Evolutionary conservation across 352 stramenopile genomes (phyloP), one percentile per base, ranked within the genome.

Genomic region (Lagenidium sp.): DNA sequence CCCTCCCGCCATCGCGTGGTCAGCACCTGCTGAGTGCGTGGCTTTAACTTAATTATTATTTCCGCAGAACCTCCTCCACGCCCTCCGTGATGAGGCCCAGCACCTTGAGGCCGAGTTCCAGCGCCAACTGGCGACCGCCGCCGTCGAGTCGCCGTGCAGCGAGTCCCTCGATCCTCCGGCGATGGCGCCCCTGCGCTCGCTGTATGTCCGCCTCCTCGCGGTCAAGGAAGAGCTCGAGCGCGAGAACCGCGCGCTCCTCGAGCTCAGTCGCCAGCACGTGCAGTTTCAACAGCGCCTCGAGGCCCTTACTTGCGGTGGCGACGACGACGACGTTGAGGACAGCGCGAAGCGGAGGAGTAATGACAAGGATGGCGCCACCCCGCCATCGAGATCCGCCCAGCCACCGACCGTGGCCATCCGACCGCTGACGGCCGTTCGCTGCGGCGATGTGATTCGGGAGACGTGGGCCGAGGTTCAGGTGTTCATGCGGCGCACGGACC

Each of bases 371-470:
- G 6, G 36, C 36, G 8, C 10, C 36, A 25, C 36, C 25, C 36
- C 5, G 36, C 45, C 16, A 23, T 42, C 6, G 45, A 56, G 21
- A 42, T 32, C 20, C 37, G 26, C 12, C 42, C 30, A 18, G 29
- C n/a, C 22, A 3, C 44, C 40, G 1, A 13, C 41, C 4, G 50
- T 52, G 12, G 44, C 23, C 1, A 53, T 53, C 31, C 42, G 39
- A 8, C 35, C 43, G 15, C 22, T 58, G 6, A 36, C 43, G 28
- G 21, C 48, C 24, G 29, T 12, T 13, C 35, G 34, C 1, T 76
- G 62, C 25, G 65, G 50, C 16, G 53, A 64, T 32, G 61, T 76
- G 24, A 74, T 68, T 34, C 59, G 53, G 35, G 30, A 19, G n/a
- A 60, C 53, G n/a, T 68, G 63, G 37, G 25, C 29, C n/a, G n/a